A percentile compares a stretch with the other conserved stretches of the same genome.
These are phyloP conservation scores for Lentinula sp. DNA, from an alignment of 768 basidiomycete genomes.

Conservation along the genomic window DNA sequence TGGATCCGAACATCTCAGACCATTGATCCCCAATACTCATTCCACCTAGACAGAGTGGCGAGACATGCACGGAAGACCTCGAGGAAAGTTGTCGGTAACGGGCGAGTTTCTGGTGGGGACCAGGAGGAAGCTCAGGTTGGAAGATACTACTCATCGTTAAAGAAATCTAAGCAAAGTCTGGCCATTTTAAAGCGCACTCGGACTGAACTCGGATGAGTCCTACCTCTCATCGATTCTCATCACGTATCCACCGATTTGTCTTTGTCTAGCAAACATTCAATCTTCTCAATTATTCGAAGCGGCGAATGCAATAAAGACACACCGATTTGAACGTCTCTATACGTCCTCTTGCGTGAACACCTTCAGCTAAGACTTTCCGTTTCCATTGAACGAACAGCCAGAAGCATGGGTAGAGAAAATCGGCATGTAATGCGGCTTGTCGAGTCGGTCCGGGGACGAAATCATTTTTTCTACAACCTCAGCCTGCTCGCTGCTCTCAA, in stretches of 20 bases:
- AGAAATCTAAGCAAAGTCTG: background rate
- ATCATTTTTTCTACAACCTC: too few relatives aligned
- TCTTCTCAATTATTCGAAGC: too few relatives aligned
- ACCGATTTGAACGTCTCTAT: too few relatives aligned
- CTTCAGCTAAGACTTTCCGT: too few relatives aligned
- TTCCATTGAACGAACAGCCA: too few relatives aligned
- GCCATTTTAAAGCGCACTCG: background rate
- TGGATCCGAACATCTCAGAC: slow-evolving; percentile 21
- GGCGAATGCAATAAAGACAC: too few relatives aligned
- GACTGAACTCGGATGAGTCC: background rate
- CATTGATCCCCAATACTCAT: slow-evolving; percentile 39
- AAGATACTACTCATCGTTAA: background rate
- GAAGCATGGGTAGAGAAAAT: too few relatives aligned
- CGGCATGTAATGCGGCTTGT: too few relatives aligned
- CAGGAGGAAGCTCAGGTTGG: slow-evolving; percentile 12
- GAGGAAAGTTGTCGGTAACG: slow-evolving; percentile 29
- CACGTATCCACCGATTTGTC: background rate
- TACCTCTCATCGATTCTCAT: background rate
- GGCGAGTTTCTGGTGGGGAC: slow-evolving; percentile 23
- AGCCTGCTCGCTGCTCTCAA: background rate
- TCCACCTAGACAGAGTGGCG: slow-evolving; percentile 36
- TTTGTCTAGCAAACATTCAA: background rate
- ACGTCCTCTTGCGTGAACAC: too few relatives aligned
- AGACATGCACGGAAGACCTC: slow-evolving; percentile 32
- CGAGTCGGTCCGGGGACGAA: too few relatives aligned